Evolutionary conservation across 495 filamentous ascomycete genomes (phyloP).

Genomic region (Lichenothelia convexa): DNA sequence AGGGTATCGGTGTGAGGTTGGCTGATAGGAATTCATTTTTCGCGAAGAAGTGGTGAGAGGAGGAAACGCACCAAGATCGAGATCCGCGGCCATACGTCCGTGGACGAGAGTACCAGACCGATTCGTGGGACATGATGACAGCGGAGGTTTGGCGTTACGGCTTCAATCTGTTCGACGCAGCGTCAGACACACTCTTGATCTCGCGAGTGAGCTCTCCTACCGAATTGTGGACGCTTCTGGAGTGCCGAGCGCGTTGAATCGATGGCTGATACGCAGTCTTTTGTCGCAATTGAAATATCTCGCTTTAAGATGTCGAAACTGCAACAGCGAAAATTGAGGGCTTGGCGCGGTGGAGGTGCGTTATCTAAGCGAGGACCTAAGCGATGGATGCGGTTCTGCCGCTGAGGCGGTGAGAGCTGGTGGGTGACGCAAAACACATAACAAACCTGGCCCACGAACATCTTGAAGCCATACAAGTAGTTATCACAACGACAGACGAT

Average conservation of each 20-base stretch:
- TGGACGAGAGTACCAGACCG: constrained; percentile 97
- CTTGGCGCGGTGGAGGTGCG: neutral
- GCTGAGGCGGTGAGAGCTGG: neutral
- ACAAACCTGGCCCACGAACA: neutral
- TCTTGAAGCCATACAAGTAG: neutral
- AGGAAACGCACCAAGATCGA: constrained; percentile 58
- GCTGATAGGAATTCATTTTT: too few relatives aligned
- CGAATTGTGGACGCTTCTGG: neutral
- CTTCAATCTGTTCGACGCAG: neutral
- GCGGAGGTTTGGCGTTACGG: constrained; percentile 5
- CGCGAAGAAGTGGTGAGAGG: too few relatives aligned
- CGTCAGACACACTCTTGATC: too few relatives aligned
- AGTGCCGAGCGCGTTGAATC: neutral
- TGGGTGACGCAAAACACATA: neutral
- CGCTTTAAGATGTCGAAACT: neutral
- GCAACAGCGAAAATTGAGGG: neutral
- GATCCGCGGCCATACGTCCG: constrained; percentile 92
- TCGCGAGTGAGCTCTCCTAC: neutral
- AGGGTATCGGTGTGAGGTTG: too few relatives aligned
- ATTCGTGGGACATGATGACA: constrained; percentile 80
- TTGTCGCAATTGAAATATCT: neutral
- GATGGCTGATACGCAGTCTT: neutral
- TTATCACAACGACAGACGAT: neutral
- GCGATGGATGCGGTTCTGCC: neutral
- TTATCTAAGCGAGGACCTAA: neutral